Percentiles rank a stretch among this genome's conserved stretches.
Conservation (phyloP, 192 early-diverging fungal genomes). For the Chytriomyces sp. region DNA sequence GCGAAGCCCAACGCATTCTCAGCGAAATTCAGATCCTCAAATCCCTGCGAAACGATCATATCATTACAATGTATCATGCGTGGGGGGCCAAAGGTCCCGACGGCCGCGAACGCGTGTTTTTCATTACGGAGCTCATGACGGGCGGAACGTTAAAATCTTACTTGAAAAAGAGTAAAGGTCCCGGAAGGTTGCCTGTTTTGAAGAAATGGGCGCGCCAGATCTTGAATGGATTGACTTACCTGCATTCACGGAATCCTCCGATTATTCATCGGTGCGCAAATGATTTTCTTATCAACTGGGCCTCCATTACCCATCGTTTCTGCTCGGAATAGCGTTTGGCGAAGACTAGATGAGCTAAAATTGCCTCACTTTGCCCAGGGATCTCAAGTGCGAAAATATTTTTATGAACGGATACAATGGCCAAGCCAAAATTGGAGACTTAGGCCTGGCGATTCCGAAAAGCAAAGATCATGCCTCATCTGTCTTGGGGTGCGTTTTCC, state of each 20-base stretch:
- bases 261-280: constrained; percentile 75
- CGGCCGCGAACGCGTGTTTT: constrained; percentile 72
- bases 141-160: constrained; percentile 84
- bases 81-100: constrained; percentile 44
- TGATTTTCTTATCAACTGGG: too few relatives aligned
- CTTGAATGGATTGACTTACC: constrained; percentile 75
- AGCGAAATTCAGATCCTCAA: constrained; percentile 73
- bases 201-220: constrained; percentile 85
- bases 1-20: constrained; percentile 48
- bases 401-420: constrained; percentile 91
- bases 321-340: too few relatives aligned
- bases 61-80: constrained; percentile 52
- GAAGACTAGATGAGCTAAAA: too few relatives aligned
- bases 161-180: constrained; percentile 71
- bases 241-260: constrained; percentile 77
- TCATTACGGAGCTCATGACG: constrained; percentile 90
- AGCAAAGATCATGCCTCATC: constrained; percentile 68
- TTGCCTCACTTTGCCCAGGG: constrained; percentile 5
- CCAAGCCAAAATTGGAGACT: constrained; percentile 86
- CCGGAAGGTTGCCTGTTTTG: constrained; percentile 74
- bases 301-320: too few relatives aligned
- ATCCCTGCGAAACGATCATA: constrained; percentile 79
- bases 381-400: constrained; percentile 73
- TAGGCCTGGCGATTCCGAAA: constrained; percentile 76
- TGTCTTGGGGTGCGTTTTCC: constrained; percentile 60